These are phyloP conservation scores for Kwoniella bestiolae DNA, from an alignment of 768 basidiomycete species.

Conservation along the genomic window DNA sequence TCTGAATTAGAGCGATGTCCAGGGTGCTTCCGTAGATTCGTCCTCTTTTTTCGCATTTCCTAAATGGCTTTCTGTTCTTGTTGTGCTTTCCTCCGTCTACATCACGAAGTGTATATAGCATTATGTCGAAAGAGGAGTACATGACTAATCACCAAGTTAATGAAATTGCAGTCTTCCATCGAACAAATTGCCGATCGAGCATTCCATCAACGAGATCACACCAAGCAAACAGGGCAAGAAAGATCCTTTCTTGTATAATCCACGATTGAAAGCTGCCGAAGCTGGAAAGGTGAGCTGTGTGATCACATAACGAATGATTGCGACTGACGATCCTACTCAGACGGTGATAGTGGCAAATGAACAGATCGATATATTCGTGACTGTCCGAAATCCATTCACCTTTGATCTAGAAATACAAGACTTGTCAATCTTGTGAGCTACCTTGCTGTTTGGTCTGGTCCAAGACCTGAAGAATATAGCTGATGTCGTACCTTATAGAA, in stretches of 20 bases:
- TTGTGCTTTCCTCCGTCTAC: too few relatives aligned
- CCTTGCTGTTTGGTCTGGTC: background rate
- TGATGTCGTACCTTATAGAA: constrained; percentile 61
- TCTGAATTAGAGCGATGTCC: too few relatives aligned
- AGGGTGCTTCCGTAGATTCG: too few relatives aligned
- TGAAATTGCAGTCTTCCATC: constrained; percentile 66
- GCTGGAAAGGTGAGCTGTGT: constrained; percentile 64
- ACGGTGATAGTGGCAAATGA: constrained; percentile 80
- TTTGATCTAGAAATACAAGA: constrained; percentile 88
- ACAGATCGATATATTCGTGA: constrained; percentile 75
- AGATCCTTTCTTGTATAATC: constrained; percentile 92
- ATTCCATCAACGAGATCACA: constrained; percentile 60
- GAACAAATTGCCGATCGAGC: constrained; percentile 74
- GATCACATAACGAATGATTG: too few relatives aligned
- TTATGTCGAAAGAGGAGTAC: too few relatives aligned
- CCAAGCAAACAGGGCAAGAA: constrained; percentile 59
- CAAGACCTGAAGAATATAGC: constrained; percentile 4
- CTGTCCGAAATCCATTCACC: constrained; percentile 86
- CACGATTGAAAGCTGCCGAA: constrained; percentile 64
- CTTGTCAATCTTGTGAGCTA: constrained; percentile 73
- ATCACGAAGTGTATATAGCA: too few relatives aligned
- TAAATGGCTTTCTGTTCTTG: too few relatives aligned
- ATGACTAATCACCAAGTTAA: too few relatives aligned
- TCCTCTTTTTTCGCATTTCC: too few relatives aligned
- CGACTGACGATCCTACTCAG: too few relatives aligned